Base-by-base conservation (phyloP, 805 yeast species). In the Saturnispora ahearnii region DNA sequence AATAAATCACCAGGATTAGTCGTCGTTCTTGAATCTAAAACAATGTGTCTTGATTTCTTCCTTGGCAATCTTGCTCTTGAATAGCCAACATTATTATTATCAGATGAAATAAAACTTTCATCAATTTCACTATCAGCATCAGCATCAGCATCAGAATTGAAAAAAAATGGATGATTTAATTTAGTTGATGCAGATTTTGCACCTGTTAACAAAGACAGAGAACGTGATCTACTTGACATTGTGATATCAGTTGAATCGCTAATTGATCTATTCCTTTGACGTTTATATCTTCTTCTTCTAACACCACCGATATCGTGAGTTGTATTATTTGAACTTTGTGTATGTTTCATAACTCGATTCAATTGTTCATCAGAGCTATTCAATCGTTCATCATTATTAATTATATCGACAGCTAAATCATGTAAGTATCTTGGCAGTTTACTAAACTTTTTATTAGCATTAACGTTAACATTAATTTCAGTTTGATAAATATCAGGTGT, bases 1-100 rank as follows among this genome's bases (percentile, higher is more conserved):
- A 89, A 66, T 46, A 89, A 70, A 61, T 88, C 96, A 29, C 96
- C 96, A 0, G 96, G 96, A 59, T 84, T 87, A 15, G 81, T 69
- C 4, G 77, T 66, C 48, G 76, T 74, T 45, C 82, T 68, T 1
- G 85, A 73, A 26, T 74, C 77, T 33, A 84, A 65, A 4, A 66
- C 77, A 37, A 78, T 76, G 54, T 77, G 77, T 50, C 76, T 67
- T 2, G 81, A 74, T 21, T 49, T 48, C 8, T 40, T 38, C 15
- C 24, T 48, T 3, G 18, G 32, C 28, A 31, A 18, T 28, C n/a
- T 41, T 26, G 33, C 51, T 29, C 36, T 40, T 46, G 18, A 41
- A 22, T 15, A 24, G 22, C 3, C 18, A 2, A 38, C 7, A 18
- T 45, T 41, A 18, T 45, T 10, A 22, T 45, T 36, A 37, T 45